phyloP scores from a whole-genome alignment of 2,329 filamentous ascomycete species.

The Aspergillus japonicus region DNA sequence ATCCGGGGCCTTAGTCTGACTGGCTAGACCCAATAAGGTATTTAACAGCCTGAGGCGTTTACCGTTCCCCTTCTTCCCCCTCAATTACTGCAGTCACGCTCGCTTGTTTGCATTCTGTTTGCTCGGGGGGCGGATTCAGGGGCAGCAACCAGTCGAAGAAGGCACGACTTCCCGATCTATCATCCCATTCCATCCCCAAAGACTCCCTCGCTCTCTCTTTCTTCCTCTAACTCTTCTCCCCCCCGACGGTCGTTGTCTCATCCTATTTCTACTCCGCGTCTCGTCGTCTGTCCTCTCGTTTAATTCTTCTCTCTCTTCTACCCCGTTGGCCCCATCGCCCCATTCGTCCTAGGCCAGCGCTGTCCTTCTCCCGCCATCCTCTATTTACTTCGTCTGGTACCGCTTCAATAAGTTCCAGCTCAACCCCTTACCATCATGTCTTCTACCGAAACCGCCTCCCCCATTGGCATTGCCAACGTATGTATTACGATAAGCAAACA shows the following conservation, averaged over 20 bases:
- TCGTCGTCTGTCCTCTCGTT: constrained; percentile 2
- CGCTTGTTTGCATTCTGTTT: constrained; percentile 15
- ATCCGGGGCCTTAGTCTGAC: constrained; percentile 23
- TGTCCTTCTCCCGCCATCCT: constrained; percentile 12
- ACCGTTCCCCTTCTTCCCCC: not conserved
- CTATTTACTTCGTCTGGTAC: constrained; percentile 18
- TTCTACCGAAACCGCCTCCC: constrained; percentile 59
- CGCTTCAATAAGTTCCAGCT: constrained; percentile 18
- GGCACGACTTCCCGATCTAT: constrained; percentile 13
- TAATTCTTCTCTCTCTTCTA: constrained; percentile 5
- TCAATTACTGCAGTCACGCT: constrained; percentile 21
- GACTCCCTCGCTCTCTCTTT: constrained; percentile 9
- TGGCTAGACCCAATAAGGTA: not conserved
- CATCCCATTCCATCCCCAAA: not conserved
- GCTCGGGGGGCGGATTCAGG: constrained; percentile 30
- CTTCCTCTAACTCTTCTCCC: constrained; percentile 17
- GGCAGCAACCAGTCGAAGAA: constrained; percentile 25
- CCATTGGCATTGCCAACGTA: constrained; percentile 74
- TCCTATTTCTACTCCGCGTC: not conserved
- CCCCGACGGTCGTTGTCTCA: constrained; percentile 15
- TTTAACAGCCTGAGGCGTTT: not conserved
- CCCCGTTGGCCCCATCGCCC: not conserved
- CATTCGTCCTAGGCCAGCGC: constrained; percentile 7
- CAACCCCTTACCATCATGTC: constrained; percentile 51
- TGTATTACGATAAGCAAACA: constrained; percentile 33